Evolutionary conservation across 208 protist species (phyloP).

Genomic region (Wallacemonas sp.): DNA sequence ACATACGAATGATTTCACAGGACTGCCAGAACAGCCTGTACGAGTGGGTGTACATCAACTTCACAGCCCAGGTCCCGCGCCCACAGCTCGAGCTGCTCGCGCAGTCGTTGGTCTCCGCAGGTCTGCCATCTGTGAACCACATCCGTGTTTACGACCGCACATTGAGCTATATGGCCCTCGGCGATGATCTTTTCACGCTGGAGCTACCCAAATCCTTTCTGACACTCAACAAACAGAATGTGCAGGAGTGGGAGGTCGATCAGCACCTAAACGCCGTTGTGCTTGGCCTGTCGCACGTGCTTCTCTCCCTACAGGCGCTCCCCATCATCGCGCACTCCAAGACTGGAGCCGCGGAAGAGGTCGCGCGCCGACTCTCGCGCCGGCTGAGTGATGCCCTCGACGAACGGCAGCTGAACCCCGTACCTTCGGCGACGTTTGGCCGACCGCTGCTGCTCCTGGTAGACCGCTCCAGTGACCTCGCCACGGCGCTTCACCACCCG

Average conservation of each 20-base stretch:
- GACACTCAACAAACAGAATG: conserved; percentile 63
- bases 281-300: conserved; percentile 76
- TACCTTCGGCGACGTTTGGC: conserved; percentile 52
- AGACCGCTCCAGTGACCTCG: conserved; percentile 79
- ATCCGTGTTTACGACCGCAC: conserved; percentile 85
- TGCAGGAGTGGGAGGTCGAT: conserved; percentile 68
- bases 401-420: conserved; percentile 60
- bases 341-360: conserved; percentile 73
- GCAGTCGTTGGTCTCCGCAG: conserved; percentile 39
- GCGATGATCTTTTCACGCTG: conserved; percentile 84
- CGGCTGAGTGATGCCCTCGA: conserved; percentile 72
- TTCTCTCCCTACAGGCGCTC: conserved; percentile 77
- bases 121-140: conserved; percentile 67
- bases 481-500: conserved; percentile 82
- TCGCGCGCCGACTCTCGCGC: conserved; percentile 64
- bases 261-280: conserved; percentile 68
- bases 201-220: conserved; percentile 76
- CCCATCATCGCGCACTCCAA: conserved; percentile 83
- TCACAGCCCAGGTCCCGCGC: conserved; percentile 74
- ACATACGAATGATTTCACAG: conserved; percentile 67
- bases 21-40: conserved; percentile 80
- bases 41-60: conserved; percentile 90
- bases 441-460: conserved; percentile 82
- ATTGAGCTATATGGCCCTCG: conserved; percentile 81
- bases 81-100: conserved; percentile 71